phyloP scores from a whole-genome alignment of 2,329 filamentous ascomycete species.

The Aspergillus candidus region DNA sequence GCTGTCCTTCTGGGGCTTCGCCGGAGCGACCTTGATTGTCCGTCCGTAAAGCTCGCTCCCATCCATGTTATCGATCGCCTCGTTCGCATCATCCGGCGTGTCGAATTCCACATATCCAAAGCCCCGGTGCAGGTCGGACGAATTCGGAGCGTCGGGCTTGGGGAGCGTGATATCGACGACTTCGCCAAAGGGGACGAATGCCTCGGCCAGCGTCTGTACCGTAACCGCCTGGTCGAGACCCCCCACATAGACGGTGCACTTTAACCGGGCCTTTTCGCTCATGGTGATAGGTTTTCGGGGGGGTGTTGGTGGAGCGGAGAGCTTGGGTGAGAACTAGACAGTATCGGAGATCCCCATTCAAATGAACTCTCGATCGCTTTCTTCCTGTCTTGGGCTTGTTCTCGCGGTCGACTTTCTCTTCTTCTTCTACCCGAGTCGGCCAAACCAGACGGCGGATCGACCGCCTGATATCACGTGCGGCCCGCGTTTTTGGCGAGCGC shows the following conservation, averaged over 20 bases:
- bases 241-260: conserved; percentile 87
- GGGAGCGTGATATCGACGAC: conserved; percentile 87
- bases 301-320: neutral
- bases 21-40: conserved; percentile 83
- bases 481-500: conserved; percentile 29
- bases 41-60: conserved; percentile 90
- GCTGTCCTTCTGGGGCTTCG: conserved; percentile 83
- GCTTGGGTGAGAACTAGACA: neutral
- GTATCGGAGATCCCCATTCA: neutral
- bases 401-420: neutral
- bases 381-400: neutral
- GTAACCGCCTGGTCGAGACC: conserved; percentile 78
- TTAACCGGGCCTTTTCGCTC: conserved; percentile 76
- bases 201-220: conserved; percentile 69
- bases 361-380: neutral
- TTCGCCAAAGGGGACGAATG: conserved; percentile 95
- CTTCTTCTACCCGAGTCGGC: conserved; percentile 4
- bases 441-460: conserved; percentile 9
- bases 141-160: conserved; percentile 75
- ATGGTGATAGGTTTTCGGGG: conserved; percentile 45
- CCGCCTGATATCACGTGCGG: conserved; percentile 32
- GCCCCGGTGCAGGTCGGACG: conserved; percentile 73
- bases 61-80: conserved; percentile 99
- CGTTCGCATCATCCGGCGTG: conserved; percentile 73
- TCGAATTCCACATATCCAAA: conserved; percentile 98